Evolutionary conservation across 1,284 basidiomycete species (phyloP), one percentile per base, ranked within the genome.

Genomic region (Malassezia globosa): DNA sequence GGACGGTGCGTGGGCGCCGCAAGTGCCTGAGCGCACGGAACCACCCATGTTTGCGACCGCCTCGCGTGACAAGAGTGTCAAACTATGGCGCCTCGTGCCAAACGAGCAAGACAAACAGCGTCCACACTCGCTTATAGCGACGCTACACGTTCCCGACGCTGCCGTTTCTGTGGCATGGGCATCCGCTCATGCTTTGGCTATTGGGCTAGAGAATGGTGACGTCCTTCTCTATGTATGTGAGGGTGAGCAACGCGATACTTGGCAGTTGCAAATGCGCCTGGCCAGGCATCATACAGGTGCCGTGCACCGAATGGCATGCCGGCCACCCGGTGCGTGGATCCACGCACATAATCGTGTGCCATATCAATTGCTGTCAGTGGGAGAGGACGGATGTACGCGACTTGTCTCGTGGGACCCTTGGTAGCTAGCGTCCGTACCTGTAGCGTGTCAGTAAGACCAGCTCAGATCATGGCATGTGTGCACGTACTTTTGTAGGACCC

Each of bases 181-280:
- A 26, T 43, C 41, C 1, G 44, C 46, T 14, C 16, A 47, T 21
- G 41, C 49, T 26, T 80, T 97, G 55, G 94, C 90, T 22, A 87
- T 88, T 26, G 92, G 92, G 54, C 82, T 94, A 78, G 92, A 96
- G 74, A 88, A 85, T 53, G 92, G 92, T 42, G 86, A 90, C 68
- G 77, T 96, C 34, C 80, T 80, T 19, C 76, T 96, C 11, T 94
- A 48, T 18, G 16, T n/a, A 5, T n/a, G n/a, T 16, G 35, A 10
- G 35, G 11, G 29, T 13, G 29, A 31, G 11, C n/a, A n/a, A n/a
- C 31, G 35, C 51, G 26, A 31, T 2, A 8, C 37, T n/a, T 60
- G 60, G 60, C n/a, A 18, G 26, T 37, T 40, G 26, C 47, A 45
- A 7, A 35, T 50, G 19, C 37, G 45, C 18, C 24, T 66, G n/a